Percentiles rank a stretch among this genome's conserved stretches.
Evolutionary conservation across 306 rosid species (phyloP).

Genomic region (Lagenaria siceraria): DNA sequence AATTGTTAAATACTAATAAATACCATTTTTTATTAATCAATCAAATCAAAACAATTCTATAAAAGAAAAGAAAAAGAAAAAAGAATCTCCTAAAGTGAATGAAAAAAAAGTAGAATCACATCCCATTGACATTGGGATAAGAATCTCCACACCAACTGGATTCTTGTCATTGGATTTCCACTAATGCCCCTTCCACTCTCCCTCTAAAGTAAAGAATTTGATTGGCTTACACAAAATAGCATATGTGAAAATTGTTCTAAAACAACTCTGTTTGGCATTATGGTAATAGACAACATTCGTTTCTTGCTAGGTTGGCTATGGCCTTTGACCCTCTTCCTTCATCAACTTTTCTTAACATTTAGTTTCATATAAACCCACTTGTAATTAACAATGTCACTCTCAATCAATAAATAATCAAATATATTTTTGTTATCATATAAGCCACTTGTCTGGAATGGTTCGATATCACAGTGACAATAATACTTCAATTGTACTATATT

Average conservation of each 20-base stretch:
- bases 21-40: neutral
- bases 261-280: neutral
- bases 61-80: neutral
- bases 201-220: neutral
- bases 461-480: neutral
- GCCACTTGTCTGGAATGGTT: neutral
- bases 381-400: neutral
- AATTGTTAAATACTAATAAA: neutral
- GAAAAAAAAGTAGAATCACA: neutral
- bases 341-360: neutral
- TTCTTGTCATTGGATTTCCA: neutral
- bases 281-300: neutral
- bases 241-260: neutral
- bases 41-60: neutral
- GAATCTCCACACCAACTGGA: neutral
- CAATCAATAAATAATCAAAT: neutral
- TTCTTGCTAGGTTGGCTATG: neutral
- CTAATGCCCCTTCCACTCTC: neutral
- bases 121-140: constrained; percentile 1
- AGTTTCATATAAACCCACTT: neutral
- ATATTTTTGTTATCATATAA: neutral
- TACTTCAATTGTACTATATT: neutral
- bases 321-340: neutral
- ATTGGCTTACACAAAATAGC: neutral
- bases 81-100: neutral